Base-by-base conservation (phyloP, 345 rosid species). In the Syzygium jambos region DNA sequence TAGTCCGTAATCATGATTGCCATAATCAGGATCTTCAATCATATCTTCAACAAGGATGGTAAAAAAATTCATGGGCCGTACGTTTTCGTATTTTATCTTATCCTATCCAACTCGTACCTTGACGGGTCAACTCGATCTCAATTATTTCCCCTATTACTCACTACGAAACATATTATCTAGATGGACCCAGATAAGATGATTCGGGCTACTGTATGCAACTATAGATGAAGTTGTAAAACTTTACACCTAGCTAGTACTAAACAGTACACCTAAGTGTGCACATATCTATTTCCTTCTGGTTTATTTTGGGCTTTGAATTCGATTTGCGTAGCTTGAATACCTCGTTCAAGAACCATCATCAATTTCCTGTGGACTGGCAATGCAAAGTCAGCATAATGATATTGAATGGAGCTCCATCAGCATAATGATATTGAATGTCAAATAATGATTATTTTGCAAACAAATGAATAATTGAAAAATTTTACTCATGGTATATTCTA, bases 41-140 rank as follows among this genome's bases (percentile, higher is more conserved):
- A 3, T 38, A 38, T 38, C 41, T 38, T 38, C 41, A 38, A 38
- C 41, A 38, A 38, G 41, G 41, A 38, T 38, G 41, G 11, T 51
- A 0, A 55, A 9, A 55, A 9, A 56, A 9, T 0, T 25, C 29
- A 25, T 0, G 0, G 29, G 11, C 11, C 63, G 15, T 56, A 8
- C 23, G 1, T 56, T 56, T 9, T 59, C 2, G 16, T 11, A 59
- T 59, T 2, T 7, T 27, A 25, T 61, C 34, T n/a, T 61, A 4
- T 17, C 46, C 0, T 68, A 17, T 68, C 7, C 3, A 1, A n/a
- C 73, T 1, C 2, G 2, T 34, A 8, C 34, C 3, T 7, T 16
- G 30, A 27, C 30, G 13, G n/a, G 29, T 29, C 34, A 27, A 61
- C 9, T 61, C 2, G 1, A n/a, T n/a, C 68, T 61, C 17, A 61